A percentile compares a stretch with the other conserved stretches of the same genome.
Evolutionary conservation across 1,284 basidiomycete genomes (phyloP).

Genomic region (Chalciporus sp.): DNA sequence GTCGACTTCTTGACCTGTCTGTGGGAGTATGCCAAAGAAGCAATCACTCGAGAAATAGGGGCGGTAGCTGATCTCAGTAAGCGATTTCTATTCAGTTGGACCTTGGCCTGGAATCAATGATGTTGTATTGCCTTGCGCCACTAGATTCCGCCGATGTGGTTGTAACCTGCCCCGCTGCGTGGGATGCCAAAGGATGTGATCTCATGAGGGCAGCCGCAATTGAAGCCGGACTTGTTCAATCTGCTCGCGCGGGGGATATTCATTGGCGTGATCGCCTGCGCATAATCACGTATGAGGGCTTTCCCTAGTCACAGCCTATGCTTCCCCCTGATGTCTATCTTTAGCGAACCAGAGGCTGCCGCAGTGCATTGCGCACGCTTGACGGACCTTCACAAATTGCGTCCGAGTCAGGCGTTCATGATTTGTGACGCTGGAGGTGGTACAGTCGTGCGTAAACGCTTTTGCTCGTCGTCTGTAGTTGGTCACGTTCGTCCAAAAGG

Average conservation of each 20-base stretch:
- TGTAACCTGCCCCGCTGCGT: slow-evolving; percentile 82
- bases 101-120: background rate
- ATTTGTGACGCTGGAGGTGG: slow-evolving; percentile 82
- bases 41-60: slow-evolving; percentile 81
- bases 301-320: slow-evolving; percentile 3
- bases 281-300: slow-evolving; percentile 65
- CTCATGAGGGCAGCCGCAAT: slow-evolving; percentile 84
- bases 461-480: background rate
- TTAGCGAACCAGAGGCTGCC: slow-evolving; percentile 79
- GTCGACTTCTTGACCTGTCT: slow-evolving; percentile 77
- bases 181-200: slow-evolving; percentile 80
- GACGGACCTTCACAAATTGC: slow-evolving; percentile 73
- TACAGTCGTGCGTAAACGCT: slow-evolving; percentile 55
- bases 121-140: background rate
- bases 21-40: slow-evolving; percentile 83
- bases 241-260: slow-evolving; percentile 66
- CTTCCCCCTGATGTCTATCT: slow-evolving; percentile 9
- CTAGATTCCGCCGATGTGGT: slow-evolving; percentile 77
- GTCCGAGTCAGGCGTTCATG: slow-evolving; percentile 79
- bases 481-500: slow-evolving; percentile 37
- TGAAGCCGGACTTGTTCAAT: slow-evolving; percentile 73
- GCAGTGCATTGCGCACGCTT: slow-evolving; percentile 82
- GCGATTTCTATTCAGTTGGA: slow-evolving; percentile 23
- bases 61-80: slow-evolving; percentile 78
- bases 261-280: slow-evolving; percentile 76